Conservation (phyloP, 2,329 filamentous ascomycete species). For the Monosporascus sp. region DNA sequence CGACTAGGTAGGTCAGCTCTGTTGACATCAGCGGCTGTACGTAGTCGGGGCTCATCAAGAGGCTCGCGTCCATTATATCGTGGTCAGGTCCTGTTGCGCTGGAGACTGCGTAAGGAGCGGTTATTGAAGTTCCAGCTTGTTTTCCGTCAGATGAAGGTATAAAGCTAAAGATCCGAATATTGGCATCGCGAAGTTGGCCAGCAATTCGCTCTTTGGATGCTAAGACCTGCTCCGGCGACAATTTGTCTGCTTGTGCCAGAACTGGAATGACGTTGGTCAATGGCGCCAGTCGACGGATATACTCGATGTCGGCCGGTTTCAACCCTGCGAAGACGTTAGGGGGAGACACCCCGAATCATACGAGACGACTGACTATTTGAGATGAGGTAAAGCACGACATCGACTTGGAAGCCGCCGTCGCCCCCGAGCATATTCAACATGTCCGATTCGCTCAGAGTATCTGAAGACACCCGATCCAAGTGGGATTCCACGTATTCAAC, state of each 20-base stretch:
- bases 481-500: slow-evolving; percentile 69
- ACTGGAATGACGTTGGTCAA: slow-evolving; percentile 84
- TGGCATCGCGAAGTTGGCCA: slow-evolving; percentile 49
- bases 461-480: slow-evolving; percentile 56
- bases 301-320: slow-evolving; percentile 62
- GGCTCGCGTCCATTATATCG: slow-evolving; percentile 85
- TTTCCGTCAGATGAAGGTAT: slow-evolving; percentile 31
- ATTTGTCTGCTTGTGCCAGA: slow-evolving; percentile 69
- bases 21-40: slow-evolving; percentile 72
- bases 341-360: neutral
- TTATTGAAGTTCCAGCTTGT: slow-evolving; percentile 18
- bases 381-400: slow-evolving; percentile 79
- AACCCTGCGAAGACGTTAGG: slow-evolving; percentile 36
- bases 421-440: slow-evolving; percentile 73
- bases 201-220: slow-evolving; percentile 56
- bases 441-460: slow-evolving; percentile 66
- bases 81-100: slow-evolving; percentile 65
- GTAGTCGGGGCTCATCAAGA: slow-evolving; percentile 90
- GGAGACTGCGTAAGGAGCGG: slow-evolving; percentile 68
- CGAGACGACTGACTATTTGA: slow-evolving; percentile 53
- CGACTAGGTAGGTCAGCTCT: slow-evolving; percentile 66
- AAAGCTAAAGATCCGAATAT: slow-evolving; percentile 65
- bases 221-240: slow-evolving; percentile 52
- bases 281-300: slow-evolving; percentile 62
- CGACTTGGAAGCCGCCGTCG: slow-evolving; percentile 76